Conservation (phyloP, 1,284 basidiomycete genomes). For the Polyporus tsugae region DNA sequence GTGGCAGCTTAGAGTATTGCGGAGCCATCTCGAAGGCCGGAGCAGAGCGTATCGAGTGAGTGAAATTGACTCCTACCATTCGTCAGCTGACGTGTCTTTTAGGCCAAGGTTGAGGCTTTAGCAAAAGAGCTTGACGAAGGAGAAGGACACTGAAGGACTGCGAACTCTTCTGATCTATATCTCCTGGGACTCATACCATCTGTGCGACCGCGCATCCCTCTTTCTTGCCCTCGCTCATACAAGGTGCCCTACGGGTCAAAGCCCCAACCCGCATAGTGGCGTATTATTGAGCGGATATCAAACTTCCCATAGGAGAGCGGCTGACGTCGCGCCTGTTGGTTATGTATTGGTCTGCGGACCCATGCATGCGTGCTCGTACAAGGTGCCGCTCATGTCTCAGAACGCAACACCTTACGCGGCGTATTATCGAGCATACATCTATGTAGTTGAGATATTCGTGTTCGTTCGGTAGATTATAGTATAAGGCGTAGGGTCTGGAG, state of each 20-base stretch:
- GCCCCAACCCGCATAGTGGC: conserved; percentile 67
- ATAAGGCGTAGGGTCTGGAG: background rate
- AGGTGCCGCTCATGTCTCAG: conserved; percentile 37
- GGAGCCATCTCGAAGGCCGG: conserved; percentile 69
- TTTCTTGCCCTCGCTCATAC: conserved; percentile 61
- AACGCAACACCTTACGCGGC: conserved; percentile 28
- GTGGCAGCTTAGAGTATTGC: conserved; percentile 75
- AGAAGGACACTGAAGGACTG: conserved; percentile 52
- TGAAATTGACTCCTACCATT: background rate
- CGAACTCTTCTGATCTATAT: conserved; percentile 12
- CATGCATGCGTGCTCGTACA: conserved; percentile 30
- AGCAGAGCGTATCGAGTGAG: conserved; percentile 67
- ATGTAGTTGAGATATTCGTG: background rate
- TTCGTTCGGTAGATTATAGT: background rate
- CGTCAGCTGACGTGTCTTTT: conserved; percentile 13
- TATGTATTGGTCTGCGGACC: conserved; percentile 4
- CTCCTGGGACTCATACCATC: background rate
- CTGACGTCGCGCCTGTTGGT: conserved; percentile 1
- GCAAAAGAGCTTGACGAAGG: conserved; percentile 68
- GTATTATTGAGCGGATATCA: conserved; percentile 80
- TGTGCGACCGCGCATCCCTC: background rate
- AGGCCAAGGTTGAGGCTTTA: conserved; percentile 75
- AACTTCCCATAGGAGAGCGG: conserved; percentile 20
- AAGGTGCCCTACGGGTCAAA: conserved; percentile 83
- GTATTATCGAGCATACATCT: conserved; percentile 40